A percentile compares a stretch with the other conserved stretches of the same genome.
phyloP scores from a whole-genome alignment of 2,329 filamentous ascomycete species.

The Lachnellula suecica region DNA sequence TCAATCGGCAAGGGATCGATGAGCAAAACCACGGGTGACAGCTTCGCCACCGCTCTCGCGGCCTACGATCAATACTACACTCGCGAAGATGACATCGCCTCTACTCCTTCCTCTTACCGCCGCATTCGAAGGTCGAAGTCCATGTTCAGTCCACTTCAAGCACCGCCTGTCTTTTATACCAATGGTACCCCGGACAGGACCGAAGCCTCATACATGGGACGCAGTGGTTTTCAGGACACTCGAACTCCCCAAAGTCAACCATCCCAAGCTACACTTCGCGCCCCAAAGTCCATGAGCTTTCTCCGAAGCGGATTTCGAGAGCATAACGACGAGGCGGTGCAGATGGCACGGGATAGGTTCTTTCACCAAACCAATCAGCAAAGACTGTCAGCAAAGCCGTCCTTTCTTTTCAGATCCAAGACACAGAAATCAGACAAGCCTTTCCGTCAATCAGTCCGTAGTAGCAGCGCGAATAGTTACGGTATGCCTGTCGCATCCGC shows the following conservation, averaged over 20 bases:
- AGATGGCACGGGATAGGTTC: constrained; percentile 38
- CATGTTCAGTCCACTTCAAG: constrained; percentile 42
- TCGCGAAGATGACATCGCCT: constrained; percentile 47
- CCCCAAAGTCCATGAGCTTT: constrained; percentile 57
- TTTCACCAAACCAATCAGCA: constrained; percentile 36
- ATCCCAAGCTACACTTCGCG: constrained; percentile 35
- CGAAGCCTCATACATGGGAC: constrained; percentile 10
- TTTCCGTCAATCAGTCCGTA: constrained; percentile 52
- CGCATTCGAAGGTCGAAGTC: constrained; percentile 55
- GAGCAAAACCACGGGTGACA: constrained; percentile 24
- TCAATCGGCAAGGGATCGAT: constrained; percentile 31
- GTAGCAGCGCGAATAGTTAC: constrained; percentile 40
- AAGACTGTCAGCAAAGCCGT: constrained; percentile 41
- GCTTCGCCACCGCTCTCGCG: constrained; percentile 37
- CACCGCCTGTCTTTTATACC: constrained; percentile 27
- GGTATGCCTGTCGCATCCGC: constrained; percentile 32
- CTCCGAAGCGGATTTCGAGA: constrained; percentile 35
- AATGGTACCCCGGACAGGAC: constrained; percentile 27
- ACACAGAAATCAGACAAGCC: constrained; percentile 26
- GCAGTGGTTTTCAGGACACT: constrained; percentile 14
- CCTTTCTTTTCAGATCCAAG: constrained; percentile 44
- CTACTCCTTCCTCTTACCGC: constrained; percentile 47
- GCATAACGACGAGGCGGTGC: constrained; percentile 36
- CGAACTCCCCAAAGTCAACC: constrained; percentile 24
- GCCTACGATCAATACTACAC: constrained; percentile 45